A percentile compares a stretch with the other conserved stretches of the same genome.
Conservation (phyloP, 202 grass and related monocot genomes). For the Setaria italica region DNA sequence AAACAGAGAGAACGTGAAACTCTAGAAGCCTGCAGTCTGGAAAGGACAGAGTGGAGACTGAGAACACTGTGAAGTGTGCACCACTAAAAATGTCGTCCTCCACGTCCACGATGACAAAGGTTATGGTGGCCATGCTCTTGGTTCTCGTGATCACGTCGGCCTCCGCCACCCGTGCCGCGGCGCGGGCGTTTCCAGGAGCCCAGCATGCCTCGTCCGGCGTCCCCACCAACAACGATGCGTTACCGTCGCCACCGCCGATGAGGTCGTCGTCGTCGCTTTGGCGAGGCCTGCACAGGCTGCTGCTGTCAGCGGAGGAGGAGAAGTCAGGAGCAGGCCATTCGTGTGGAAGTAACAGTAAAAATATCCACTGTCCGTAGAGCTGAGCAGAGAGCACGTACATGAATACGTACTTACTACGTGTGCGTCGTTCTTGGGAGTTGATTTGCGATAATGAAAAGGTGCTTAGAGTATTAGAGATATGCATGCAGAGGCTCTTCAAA, state of each 20-base stretch:
- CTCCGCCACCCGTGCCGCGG: background rate
- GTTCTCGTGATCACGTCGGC: background rate
- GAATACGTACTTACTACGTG: too few relatives aligned
- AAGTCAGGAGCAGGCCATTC: background rate
- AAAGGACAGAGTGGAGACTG: too few relatives aligned
- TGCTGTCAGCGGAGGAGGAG: background rate
- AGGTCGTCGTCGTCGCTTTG: background rate
- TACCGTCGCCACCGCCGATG: background rate
- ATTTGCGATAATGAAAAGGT: too few relatives aligned
- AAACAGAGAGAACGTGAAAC: too few relatives aligned
- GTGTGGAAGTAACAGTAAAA: background rate
- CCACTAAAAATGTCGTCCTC: background rate
- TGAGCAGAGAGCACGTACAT: too few relatives aligned
- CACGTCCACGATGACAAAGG: background rate
- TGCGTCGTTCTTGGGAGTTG: too few relatives aligned
- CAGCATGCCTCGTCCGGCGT: background rate
- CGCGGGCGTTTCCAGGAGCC: background rate
- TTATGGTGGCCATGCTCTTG: conserved; percentile 11
- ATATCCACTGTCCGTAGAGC: background rate
- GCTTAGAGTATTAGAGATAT: too few relatives aligned
- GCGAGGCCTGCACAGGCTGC: background rate
- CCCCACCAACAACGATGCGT: background rate
- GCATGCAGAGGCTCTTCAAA: too few relatives aligned
- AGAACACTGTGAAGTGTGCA: too few relatives aligned
- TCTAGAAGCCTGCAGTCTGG: too few relatives aligned